Percentiles rank a stretch among this genome's conserved stretches.
Evolutionary conservation across 2,329 filamentous ascomycete species (phyloP).

Genomic region (Chaetomium sp.): DNA sequence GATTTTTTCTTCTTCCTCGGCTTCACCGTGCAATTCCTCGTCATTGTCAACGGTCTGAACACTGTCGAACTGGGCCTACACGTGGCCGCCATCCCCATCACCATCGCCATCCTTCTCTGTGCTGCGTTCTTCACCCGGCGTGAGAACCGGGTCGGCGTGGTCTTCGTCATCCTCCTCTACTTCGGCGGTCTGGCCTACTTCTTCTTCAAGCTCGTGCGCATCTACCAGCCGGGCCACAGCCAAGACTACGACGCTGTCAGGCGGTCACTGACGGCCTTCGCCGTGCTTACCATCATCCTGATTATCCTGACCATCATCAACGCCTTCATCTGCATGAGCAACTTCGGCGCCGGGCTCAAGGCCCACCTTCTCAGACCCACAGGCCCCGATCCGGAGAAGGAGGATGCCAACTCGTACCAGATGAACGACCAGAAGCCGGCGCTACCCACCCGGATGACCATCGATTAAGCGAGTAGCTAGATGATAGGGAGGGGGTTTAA

Average conservation of each 20-base stretch:
- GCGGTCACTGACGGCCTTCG: conserved; percentile 88
- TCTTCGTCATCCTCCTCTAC: conserved; percentile 78
- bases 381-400: conserved; percentile 54
- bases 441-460: conserved; percentile 61
- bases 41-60: conserved; percentile 74
- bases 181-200: conserved; percentile 91
- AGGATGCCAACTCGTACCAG: conserved; percentile 58
- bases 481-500: background rate
- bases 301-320: conserved; percentile 88
- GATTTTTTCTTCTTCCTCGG: conserved; percentile 99
- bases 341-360: conserved; percentile 89
- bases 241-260: conserved; percentile 74
- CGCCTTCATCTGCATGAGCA: conserved; percentile 82
- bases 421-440: conserved; percentile 60
- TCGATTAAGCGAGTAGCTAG: conserved; percentile 49
- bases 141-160: conserved; percentile 80
- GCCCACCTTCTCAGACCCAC: conserved; percentile 69
- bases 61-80: conserved; percentile 83
- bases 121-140: conserved; percentile 83
- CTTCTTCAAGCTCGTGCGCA: conserved; percentile 95
- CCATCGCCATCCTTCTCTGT: conserved; percentile 81
- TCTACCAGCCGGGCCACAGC: conserved; percentile 70
- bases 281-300: conserved; percentile 85
- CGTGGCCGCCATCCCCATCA: conserved; percentile 85
- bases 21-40: conserved; percentile 96